Conservation (phyloP, 2,329 filamentous ascomycete species). For the Penicillium sclerotigenum region DNA sequence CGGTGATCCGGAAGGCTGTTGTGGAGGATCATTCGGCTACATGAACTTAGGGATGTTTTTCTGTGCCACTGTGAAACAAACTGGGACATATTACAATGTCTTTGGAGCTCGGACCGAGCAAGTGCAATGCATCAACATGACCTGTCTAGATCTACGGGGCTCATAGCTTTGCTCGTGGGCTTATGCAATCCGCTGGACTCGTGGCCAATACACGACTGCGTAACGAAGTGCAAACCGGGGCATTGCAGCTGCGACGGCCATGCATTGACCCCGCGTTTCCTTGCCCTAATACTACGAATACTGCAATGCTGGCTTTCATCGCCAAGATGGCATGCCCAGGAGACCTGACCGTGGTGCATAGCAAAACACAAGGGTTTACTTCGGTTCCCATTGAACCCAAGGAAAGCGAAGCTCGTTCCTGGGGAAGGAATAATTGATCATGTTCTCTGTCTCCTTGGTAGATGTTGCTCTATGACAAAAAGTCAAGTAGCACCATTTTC, state of each 20-base stretch:
- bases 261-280: no score
- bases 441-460: not conserved
- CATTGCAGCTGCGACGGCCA: not conserved
- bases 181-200: not conserved
- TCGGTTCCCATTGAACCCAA: not conserved
- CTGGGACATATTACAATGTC: not conserved
- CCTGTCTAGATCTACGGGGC: not conserved
- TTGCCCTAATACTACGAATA: not conserved
- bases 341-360: not conserved
- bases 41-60: not conserved
- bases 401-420: not conserved
- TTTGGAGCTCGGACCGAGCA: not conserved
- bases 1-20: conserved; percentile 31
- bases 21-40: conserved; percentile 20
- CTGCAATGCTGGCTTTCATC: not conserved
- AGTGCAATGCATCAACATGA: not conserved
- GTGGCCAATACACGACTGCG: not conserved
- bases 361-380: not conserved
- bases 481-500: not conserved
- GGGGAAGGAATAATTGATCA: not conserved
- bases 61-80: not conserved
- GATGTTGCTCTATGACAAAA: not conserved
- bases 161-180: not conserved
- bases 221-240: not conserved
- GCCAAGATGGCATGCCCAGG: not conserved